Evolutionary conservation across 208 protist species (phyloP), one percentile per base, ranked within the genome.

Genomic region (Crithidia expoeki): DNA sequence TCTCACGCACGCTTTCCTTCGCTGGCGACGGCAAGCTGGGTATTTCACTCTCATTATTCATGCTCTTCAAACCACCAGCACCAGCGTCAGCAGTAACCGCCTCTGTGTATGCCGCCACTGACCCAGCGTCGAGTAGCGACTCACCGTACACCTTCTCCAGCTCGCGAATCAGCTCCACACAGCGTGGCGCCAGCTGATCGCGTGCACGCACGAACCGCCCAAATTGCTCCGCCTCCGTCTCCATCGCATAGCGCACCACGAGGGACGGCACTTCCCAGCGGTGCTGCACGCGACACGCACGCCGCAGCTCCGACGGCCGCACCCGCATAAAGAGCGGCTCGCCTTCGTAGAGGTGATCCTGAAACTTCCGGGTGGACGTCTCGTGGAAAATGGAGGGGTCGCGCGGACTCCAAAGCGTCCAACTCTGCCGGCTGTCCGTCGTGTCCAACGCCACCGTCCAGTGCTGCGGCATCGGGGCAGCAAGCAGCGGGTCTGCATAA

Each of bases 271-370:
- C 72, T 69, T 94, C 84, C 88, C 90, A 96, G 28, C 88, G 86
- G 60, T 89, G 85, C 46, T 68, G 79, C 23, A 94, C 62, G 16
- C 81, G 78, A 55, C 77, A 81, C 7, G 40, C 32, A 2, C 52
- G 58, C 2, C 90, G 88, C 71, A 85, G 74, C 5, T 50, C 52
- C 30, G 55, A 69, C 23, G 57, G 42, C 44, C 60, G 46, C 60
- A 93, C 60, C n/a, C 76, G 83, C 85, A 91, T 88, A 47, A 96
- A 96, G 21, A 94, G 83, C 9, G 90, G 90, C 73, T 96, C 90
- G 28, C 90, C 90, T 42, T 92, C 90, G 74, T 96, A 96, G 14
- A 96, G 68, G 63, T 94, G 72, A 67, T 96, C 90, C 64, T 96
- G 90, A 56, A 96, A 84, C 66, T 89, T 90, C 0, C 90, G 83